phyloP scores from a whole-genome alignment of 2,329 filamentous ascomycete species.

The Fusarium buxicola region DNA sequence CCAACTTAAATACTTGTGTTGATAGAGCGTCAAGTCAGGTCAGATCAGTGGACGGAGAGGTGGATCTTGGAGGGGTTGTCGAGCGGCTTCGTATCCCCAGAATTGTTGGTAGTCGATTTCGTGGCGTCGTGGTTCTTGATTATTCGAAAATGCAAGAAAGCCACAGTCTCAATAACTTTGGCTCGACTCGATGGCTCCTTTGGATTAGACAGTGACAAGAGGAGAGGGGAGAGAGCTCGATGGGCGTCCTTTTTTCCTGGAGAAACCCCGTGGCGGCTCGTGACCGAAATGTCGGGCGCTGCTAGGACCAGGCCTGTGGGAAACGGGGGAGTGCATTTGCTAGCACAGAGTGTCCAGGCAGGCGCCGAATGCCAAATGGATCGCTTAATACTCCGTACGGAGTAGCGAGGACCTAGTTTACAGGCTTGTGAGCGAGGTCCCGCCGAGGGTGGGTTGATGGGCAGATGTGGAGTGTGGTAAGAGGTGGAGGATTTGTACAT shows the following conservation, averaged over 20 bases:
- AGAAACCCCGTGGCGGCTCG: slow-evolving; percentile 38
- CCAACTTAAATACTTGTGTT: slow-evolving; percentile 20
- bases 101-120: slow-evolving; percentile 2
- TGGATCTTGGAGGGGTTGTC: slow-evolving; percentile 25
- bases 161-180: slow-evolving; percentile 8
- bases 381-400: slow-evolving; percentile 45
- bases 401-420: slow-evolving; percentile 41
- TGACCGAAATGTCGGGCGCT: slow-evolving; percentile 41
- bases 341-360: slow-evolving; percentile 37
- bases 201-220: slow-evolving; percentile 22
- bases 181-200: slow-evolving; percentile 10
- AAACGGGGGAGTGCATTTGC: slow-evolving; percentile 36
- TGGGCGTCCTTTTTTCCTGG: slow-evolving; percentile 39
- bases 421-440: slow-evolving; percentile 45
- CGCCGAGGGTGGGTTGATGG: slow-evolving; percentile 47
- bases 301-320: slow-evolving; percentile 32
- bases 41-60: slow-evolving; percentile 35
- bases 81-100: slow-evolving; percentile 16
- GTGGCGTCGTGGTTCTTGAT: not conserved
- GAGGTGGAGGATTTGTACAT: slow-evolving; percentile 44
- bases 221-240: slow-evolving; percentile 35
- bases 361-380: slow-evolving; percentile 44
- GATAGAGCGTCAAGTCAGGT: slow-evolving; percentile 30
- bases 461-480: slow-evolving; percentile 47
- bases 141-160: slow-evolving; percentile 5